Evolutionary conservation across 257 asterid genomes (phyloP).

Genomic region (Solanum pinnatisectum): DNA sequence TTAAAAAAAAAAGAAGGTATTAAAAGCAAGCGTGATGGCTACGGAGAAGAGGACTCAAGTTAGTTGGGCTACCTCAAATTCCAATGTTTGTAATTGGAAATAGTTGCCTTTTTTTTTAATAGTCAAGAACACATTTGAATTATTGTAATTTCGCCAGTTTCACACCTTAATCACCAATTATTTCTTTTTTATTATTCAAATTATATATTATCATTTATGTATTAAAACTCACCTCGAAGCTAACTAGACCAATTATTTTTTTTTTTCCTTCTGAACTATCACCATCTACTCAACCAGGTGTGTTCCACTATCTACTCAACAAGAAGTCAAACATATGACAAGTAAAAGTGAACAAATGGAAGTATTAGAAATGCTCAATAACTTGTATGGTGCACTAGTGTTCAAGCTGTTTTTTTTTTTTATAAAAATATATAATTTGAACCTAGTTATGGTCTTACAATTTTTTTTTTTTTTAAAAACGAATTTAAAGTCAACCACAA

Average conservation of each 20-base stretch:
- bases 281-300: accelerated
- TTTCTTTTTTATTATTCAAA: too few species aligned
- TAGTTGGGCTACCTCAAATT: not conserved
- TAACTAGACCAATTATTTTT: too few species aligned
- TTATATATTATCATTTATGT: too few species aligned
- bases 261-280: not conserved
- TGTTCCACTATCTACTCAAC: not conserved
- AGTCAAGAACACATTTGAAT: not conserved
- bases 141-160: too few species aligned
- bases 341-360: not conserved
- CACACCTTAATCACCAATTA: too few species aligned
- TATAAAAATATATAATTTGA: not conserved
- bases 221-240: too few species aligned
- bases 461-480: not conserved
- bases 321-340: not conserved
- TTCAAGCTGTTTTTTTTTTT: not conserved
- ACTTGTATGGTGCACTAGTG: too few species aligned
- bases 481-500: not conserved
- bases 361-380: too few species aligned
- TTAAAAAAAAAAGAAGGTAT: not conserved
- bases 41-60: not conserved
- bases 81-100: not conserved
- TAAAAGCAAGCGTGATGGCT: not conserved
- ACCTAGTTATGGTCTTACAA: not conserved
- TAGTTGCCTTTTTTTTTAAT: not conserved